These are phyloP conservation scores for Orychophragmus violaceus DNA, from an alignment of 345 rosid genomes.

Conservation along the genomic window DNA sequence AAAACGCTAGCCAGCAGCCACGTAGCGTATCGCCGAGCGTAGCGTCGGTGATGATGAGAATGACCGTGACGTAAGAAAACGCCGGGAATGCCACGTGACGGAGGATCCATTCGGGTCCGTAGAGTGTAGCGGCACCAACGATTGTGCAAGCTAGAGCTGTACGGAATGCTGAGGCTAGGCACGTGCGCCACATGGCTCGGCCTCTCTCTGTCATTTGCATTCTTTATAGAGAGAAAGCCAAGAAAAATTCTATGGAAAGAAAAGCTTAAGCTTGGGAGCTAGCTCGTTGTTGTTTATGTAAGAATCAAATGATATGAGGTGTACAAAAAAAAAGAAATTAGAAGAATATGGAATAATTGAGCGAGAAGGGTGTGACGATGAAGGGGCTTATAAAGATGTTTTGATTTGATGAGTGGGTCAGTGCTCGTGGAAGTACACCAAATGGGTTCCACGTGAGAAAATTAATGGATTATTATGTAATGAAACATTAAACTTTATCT, in stretches of 20 bases:
- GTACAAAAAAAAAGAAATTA: background rate
- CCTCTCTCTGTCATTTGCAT: slow-evolving; percentile 39
- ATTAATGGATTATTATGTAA: slow-evolving; percentile 26
- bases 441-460: slow-evolving; percentile 32
- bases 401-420: slow-evolving; percentile 31
- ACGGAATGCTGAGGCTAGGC: slow-evolving; percentile 64
- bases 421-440: slow-evolving; percentile 39
- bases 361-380: slow-evolving; percentile 28
- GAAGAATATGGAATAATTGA: slow-evolving; percentile 32
- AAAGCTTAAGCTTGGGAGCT: slow-evolving; percentile 31
- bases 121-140: slow-evolving; percentile 59
- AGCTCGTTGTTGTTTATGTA: slow-evolving; percentile 27
- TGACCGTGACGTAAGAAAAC: slow-evolving; percentile 65
- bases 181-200: slow-evolving; percentile 47
- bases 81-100: slow-evolving; percentile 60
- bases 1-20: slow-evolving; percentile 70
- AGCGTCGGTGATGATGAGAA: slow-evolving; percentile 64
- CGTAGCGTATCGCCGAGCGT: slow-evolving; percentile 65
- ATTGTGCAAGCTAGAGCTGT: slow-evolving; percentile 72
- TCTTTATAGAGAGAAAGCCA: slow-evolving; percentile 9
- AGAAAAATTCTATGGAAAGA: background rate
- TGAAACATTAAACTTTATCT: slow-evolving; percentile 2
- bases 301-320: slow-evolving; percentile 25
- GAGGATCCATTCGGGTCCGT: slow-evolving; percentile 50
- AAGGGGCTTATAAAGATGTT: slow-evolving; percentile 27